Evolutionary conservation across 2,329 filamentous ascomycete species (phyloP), one percentile per base, ranked within the genome.

Genomic region (Fusarium algeriense): DNA sequence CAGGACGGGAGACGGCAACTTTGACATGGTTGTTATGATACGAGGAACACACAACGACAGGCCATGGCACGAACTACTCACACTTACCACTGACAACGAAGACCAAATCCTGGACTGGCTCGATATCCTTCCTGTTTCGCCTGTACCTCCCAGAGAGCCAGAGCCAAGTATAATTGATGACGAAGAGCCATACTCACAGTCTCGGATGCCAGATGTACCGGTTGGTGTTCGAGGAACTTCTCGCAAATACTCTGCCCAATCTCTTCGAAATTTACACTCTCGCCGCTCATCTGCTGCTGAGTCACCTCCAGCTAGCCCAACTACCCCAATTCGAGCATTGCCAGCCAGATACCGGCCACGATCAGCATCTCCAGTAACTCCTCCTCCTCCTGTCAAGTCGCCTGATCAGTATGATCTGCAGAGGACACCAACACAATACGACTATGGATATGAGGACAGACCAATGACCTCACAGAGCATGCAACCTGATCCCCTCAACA

Each of bases 101-200:
- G 91, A 93, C 60, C 90, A 94, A 64, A 90, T 92, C 9, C 83
- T 88, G 19, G 96, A 98, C 80, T 99, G 96, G 96, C 84, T 98
- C 40, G 88, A 92, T 41, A 93, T 98, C 81, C 83, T 98, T 4
- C 87, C 87, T 19, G 81, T 82, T 43, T 80, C 77, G 30, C 87
- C 87, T 3, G 76, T 87, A 14, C 86, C 88, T 4, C 86, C 87
- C 0, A 67, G 75, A 26, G 77, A 81, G 49, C 76, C 77, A 12
- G 80, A 82, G 52, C 78, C 81, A 7, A 79, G 78, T 57, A 69
- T 80, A 8, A 62, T 79, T 43, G 78, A 78, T 9, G 75, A 79
- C 19, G 73, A 78, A 13, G 77, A 77, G 19, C 60, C 74, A 4
- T 41, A 70, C 17, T 67, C 66, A 11, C 74, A 67, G 34, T 53